Evolutionary conservation across 495 filamentous ascomycete genomes (phyloP).

Genomic region (Articulospora tetracladia): DNA sequence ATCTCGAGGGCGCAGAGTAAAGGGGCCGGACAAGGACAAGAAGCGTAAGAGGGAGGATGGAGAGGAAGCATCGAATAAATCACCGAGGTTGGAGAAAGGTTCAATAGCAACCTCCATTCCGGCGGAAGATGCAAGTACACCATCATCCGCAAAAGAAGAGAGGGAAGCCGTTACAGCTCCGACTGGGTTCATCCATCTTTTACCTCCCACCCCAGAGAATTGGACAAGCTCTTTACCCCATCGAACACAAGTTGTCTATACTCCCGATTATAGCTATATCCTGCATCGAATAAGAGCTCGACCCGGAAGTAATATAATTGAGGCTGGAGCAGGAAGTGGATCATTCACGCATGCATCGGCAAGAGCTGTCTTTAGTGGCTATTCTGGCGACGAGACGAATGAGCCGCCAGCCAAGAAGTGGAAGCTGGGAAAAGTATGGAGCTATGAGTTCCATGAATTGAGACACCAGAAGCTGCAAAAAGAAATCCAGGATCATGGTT

Average conservation of each 20-base stretch:
- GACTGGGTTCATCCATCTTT: constrained; percentile 84
- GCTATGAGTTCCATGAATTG: constrained; percentile 87
- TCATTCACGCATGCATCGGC: constrained; percentile 92
- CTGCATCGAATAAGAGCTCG: constrained; percentile 79
- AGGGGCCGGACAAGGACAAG: constrained; percentile 48
- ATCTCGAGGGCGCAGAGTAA: constrained; percentile 61
- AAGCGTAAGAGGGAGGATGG: constrained; percentile 36
- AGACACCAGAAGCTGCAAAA: constrained; percentile 66
- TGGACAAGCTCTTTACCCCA: constrained; percentile 92
- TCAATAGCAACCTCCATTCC: constrained; percentile 3
- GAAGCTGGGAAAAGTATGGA: constrained; percentile 73
- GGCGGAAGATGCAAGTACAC: constrained; percentile 9
- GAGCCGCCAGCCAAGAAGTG: constrained; percentile 25
- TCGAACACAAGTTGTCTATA: constrained; percentile 96
- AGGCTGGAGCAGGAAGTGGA: constrained; percentile 92
- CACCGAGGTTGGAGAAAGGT: constrained; percentile 19
- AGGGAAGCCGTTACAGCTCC: constrained; percentile 51
- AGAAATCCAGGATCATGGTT: constrained; percentile 71
- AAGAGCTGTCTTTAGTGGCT: constrained; percentile 83
- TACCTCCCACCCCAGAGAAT: constrained; percentile 87
- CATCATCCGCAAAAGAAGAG: constrained; percentile 17
- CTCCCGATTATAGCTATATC: constrained; percentile 94
- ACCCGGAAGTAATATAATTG: constrained; percentile 78
- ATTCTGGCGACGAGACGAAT: constrained; percentile 37
- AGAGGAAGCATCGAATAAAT: constrained; percentile 20